phyloP scores from a whole-genome alignment of 768 basidiomycete species.

The Phanerochaete sordida region DNA sequence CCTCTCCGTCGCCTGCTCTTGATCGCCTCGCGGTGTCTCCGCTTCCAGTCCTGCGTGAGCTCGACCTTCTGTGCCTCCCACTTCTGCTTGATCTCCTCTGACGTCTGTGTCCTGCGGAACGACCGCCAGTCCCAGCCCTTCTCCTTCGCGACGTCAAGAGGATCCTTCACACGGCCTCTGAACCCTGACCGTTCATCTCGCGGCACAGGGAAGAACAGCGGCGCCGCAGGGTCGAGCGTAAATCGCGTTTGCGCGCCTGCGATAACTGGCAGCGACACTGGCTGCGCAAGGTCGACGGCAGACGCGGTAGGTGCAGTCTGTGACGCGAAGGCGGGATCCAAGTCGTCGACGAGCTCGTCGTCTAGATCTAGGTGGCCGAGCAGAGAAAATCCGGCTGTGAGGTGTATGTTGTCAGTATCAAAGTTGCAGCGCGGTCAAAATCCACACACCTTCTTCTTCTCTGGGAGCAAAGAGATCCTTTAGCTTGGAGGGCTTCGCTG shows the following conservation, averaged over 20 bases:
- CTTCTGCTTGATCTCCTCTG: slow-evolving; percentile 57
- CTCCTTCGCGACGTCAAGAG: slow-evolving; percentile 46
- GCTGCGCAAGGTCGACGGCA: slow-evolving; percentile 2
- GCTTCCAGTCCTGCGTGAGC: slow-evolving; percentile 76
- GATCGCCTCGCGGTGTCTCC: slow-evolving; percentile 68
- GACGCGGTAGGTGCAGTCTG: slow-evolving; percentile 18
- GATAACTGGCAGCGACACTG: slow-evolving; percentile 4
- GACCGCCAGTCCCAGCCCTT: slow-evolving; percentile 47
- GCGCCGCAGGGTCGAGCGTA: slow-evolving; percentile 48
- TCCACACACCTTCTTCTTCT: slow-evolving; percentile 58
- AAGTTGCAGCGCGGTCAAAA: not conserved
- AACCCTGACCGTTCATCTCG: slow-evolving; percentile 19
- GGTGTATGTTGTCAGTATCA: not conserved
- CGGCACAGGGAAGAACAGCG: slow-evolving; percentile 61
- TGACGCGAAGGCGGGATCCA: slow-evolving; percentile 22
- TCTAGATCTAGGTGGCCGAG: slow-evolving; percentile 73
- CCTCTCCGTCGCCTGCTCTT: slow-evolving; percentile 57
- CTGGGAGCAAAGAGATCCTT: slow-evolving; percentile 74
- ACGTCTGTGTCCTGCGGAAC: slow-evolving; percentile 49
- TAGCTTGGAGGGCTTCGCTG: slow-evolving; percentile 34
- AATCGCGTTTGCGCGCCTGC: slow-evolving; percentile 21
- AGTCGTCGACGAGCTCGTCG: slow-evolving; percentile 62
- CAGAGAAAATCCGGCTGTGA: slow-evolving; percentile 66
- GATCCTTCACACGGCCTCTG: slow-evolving; percentile 31
- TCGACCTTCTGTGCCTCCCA: slow-evolving; percentile 72